Evolutionary conservation across 768 basidiomycete species (phyloP).

Genomic region (Russula dissimulans): DNA sequence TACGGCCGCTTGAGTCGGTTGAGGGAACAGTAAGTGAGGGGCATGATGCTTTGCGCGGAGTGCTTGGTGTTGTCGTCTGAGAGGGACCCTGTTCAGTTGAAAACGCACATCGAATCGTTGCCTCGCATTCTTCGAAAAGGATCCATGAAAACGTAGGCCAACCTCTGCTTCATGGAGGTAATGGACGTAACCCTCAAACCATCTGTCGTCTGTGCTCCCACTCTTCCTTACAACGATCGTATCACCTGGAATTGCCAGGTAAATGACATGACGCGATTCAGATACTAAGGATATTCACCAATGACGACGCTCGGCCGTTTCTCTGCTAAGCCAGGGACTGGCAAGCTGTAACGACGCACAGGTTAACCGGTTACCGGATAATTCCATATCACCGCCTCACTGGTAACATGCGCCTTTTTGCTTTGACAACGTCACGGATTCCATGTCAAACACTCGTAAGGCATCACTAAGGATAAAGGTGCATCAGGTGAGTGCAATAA

Average conservation of each 20-base stretch:
- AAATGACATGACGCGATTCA: neutral
- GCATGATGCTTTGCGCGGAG: neutral
- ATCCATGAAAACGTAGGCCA: neutral
- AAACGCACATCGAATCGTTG: slow-evolving; percentile 28
- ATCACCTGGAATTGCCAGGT: neutral
- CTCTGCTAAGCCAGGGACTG: slow-evolving; percentile 9
- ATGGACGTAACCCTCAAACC: slow-evolving; percentile 10
- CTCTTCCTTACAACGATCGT: neutral
- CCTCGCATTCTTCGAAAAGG: neutral
- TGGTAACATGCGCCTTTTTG: neutral
- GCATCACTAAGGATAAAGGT: neutral
- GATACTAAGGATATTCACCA: neutral
- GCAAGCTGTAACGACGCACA: neutral
- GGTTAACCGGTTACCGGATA: neutral
- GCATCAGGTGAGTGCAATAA: neutral
- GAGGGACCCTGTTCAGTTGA: slow-evolving; percentile 43
- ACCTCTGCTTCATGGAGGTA: neutral
- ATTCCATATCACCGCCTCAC: neutral
- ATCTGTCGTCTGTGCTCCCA: neutral
- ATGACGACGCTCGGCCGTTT: slow-evolving; percentile 6
- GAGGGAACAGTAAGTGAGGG: neutral
- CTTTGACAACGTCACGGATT: neutral
- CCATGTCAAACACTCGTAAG: neutral
- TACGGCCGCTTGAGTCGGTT: neutral
- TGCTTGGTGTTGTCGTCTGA: slow-evolving; percentile 40